These are phyloP conservation scores for Pseudogymnoascus sp. DNA, from an alignment of 2,329 filamentous ascomycete species.

Conservation along the genomic window DNA sequence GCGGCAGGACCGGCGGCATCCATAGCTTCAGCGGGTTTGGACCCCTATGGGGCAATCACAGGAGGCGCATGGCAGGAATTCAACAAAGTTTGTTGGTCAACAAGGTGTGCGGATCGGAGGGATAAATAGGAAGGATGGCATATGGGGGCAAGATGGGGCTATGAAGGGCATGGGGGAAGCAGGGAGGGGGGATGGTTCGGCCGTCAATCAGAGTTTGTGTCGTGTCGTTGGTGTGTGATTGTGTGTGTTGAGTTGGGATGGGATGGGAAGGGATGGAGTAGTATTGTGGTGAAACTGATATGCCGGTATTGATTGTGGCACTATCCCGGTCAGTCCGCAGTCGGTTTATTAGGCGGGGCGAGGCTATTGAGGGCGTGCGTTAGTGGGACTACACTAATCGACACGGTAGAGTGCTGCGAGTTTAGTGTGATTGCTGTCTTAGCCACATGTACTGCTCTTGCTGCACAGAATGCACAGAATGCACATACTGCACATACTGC, in stretches of 20 bases:
- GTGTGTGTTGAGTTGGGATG: neutral
- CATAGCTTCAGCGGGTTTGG: constrained; percentile 1
- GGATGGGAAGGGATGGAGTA: neutral
- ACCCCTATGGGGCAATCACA: neutral
- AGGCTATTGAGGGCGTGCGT: neutral
- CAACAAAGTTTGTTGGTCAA: neutral
- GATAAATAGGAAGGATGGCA: neutral
- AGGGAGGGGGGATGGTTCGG: neutral
- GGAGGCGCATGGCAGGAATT: neutral
- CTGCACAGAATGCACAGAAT: no score
- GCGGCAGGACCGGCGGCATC: neutral
- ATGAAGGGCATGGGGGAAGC: neutral
- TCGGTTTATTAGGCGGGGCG: neutral
- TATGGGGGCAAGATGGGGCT: neutral
- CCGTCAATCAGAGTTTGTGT: neutral
- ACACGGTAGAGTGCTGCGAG: neutral
- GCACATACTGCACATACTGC: no score
- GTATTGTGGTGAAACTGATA: constrained; percentile 4
- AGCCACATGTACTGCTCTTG: neutral
- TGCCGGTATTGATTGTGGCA: neutral
- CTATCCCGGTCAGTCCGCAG: neutral
- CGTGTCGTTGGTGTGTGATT: neutral
- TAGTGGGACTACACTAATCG: neutral
- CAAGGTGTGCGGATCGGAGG: neutral
- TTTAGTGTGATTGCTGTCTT: neutral